A percentile compares a stretch with the other conserved stretches of the same genome.
Evolutionary conservation across 352 stramenopile genomes (phyloP).

Genomic region (Globisporangium carolinianum): DNA sequence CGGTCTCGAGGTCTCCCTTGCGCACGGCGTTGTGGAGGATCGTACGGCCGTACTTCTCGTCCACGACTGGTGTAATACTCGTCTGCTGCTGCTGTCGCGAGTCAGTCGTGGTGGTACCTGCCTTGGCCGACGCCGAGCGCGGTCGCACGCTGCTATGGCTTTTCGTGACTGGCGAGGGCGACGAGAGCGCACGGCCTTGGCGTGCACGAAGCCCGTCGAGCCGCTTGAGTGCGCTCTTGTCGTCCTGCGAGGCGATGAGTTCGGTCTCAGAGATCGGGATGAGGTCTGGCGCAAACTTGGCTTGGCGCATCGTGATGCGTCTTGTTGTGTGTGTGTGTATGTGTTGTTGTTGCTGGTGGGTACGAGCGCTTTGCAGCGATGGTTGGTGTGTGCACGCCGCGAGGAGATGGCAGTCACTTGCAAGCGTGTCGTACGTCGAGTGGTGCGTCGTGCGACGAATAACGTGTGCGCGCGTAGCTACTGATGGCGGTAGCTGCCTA

Average conservation of each 20-base stretch:
- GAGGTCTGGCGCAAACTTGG: conserved; percentile 48
- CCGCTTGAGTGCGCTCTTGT: conserved; percentile 7
- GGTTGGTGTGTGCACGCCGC: too few relatives aligned
- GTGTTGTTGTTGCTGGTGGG: background rate
- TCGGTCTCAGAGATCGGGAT: conserved; percentile 52
- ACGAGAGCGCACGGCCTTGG: conserved; percentile 6
- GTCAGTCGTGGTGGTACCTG: too few relatives aligned
- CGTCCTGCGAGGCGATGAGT: conserved; percentile 25
- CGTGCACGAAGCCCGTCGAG: conserved; percentile 11
- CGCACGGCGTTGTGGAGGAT: conserved; percentile 43
- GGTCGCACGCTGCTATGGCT: conserved; percentile 1
- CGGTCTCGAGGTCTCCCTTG: conserved; percentile 32
- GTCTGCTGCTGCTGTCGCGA: background rate
- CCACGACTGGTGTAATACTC: conserved; percentile 7
- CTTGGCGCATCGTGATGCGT: conserved; percentile 18
- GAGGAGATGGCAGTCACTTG: too few relatives aligned
- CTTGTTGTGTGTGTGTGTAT: background rate
- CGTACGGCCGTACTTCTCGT: conserved; percentile 40
- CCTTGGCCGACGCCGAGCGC: conserved; percentile 2
- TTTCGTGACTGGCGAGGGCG: conserved; percentile 1
- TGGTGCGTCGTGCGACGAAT: too few relatives aligned
- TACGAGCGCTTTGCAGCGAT: too few relatives aligned
- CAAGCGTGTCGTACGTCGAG: too few relatives aligned
- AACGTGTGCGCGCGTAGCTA: too few relatives aligned
- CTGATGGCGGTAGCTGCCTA: too few relatives aligned